Base-by-base conservation (phyloP, 805 yeast genomes). In the Metschnikowia bowlesiae region DNA sequence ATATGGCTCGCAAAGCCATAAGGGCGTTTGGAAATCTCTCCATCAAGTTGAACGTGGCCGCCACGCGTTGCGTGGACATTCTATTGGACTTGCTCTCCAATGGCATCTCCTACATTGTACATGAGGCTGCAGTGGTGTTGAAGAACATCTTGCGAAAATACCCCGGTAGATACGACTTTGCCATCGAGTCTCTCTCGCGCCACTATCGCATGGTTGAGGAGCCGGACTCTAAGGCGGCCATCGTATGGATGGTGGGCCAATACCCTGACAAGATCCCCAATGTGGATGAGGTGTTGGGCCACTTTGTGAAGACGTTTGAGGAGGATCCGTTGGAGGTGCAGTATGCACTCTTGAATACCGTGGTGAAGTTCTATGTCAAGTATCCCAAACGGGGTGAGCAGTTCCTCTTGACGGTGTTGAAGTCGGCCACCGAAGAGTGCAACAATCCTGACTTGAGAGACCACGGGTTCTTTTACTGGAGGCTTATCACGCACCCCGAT, bases 21-120 rank as follows among this genome's bases (percentile, higher is more conserved):
- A 71, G 96, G 52, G 96, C 96, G 0, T 82, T 92, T 53, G 97
- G 97, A 2, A 88, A 90, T 61, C 70, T 92, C 18, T 96, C 97
- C 0, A 82, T 90, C 29, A 89, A 88, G 61, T 67, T 89, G 13
- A 82, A 81, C 28, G 65, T 65, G 8, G 82, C 87, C 0, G 83
- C 91, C 0, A 69, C 73, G 5, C 73, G 73, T 26, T 88, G 96
- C 65, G 85, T 88, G 3, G 76, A 78, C 6, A 79, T 82, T 1
- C 65, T 91, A 7, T 59, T 80, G 35, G 83, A 78, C 31, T 73
- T 89, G 48, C 67, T 85, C 1, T 71, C 83, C 4, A 83, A 83
- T 53, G 87, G 85, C 0, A 80, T 85, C 2, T 80, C 87, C 8
- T 84, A 87, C 59, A 79, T 89, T 38, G 83, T 87, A 3, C 95